These are phyloP conservation scores for Beauveria sp. DNA, from an alignment of 2,329 filamentous ascomycete genomes.

Conservation along the genomic window DNA sequence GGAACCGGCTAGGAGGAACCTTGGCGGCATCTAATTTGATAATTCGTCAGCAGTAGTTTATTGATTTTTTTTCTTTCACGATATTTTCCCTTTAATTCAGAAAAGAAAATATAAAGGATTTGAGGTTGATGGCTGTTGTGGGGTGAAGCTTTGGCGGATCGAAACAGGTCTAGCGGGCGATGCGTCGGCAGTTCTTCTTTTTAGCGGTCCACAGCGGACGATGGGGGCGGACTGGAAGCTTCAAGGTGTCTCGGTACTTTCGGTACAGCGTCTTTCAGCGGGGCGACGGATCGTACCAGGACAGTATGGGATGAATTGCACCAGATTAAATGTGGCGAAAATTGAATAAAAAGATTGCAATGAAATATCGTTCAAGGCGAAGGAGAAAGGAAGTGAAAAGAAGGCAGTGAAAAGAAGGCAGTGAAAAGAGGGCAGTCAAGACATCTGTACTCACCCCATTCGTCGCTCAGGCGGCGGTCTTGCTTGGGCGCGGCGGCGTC, in stretches of 20 bases:
- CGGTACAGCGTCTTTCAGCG: not conserved
- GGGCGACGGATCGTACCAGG: not conserved
- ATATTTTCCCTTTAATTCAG: no score
- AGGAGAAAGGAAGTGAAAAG: not conserved
- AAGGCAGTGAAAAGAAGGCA: not conserved
- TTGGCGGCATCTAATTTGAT: slow-evolving; percentile 51
- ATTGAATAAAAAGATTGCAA: no score
- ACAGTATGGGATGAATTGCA: not conserved
- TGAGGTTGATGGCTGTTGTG: no score
- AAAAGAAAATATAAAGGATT: no score
- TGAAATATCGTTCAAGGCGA: not conserved
- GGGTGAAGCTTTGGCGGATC: no score
- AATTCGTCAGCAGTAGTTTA: no score
- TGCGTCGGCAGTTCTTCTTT: no score
- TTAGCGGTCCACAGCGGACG: no score
- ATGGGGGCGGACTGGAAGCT: not conserved
- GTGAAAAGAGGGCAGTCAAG: not conserved
- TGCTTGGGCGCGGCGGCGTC: slow-evolving; percentile 17
- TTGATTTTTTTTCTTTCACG: no score
- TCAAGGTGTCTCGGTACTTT: not conserved
- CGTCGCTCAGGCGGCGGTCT: slow-evolving; percentile 33
- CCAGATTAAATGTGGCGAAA: not conserved
- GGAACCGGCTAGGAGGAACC: slow-evolving; percentile 59
- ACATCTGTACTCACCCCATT: slow-evolving; percentile 36
- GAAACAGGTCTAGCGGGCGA: no score